Base-by-base conservation (phyloP, 2,329 filamentous ascomycete species). In the Sporothrix dimorphospora region DNA sequence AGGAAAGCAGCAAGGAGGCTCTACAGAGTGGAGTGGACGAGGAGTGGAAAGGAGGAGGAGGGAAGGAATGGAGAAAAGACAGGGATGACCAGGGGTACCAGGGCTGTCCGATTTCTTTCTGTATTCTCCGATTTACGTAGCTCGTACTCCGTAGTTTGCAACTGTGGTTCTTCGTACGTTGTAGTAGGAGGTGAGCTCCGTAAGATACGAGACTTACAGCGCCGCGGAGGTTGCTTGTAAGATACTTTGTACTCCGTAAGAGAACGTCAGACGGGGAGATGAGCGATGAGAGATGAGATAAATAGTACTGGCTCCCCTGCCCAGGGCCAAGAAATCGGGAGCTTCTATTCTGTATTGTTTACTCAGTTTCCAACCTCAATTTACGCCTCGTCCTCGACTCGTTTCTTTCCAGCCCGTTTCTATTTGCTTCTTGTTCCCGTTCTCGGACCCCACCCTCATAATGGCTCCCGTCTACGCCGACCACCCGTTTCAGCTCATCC, bases 391-490 rank as follows among this genome's bases (percentile, higher is more conserved):
- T 9, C 49, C 11, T 53, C 21, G 8, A 16, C 21, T 34, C 30
- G 30, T 34, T 34, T 55, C 11, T 38, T 57, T 53, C 27, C 4
- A 57, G 16, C 27, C 16, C 1, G 27, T 42, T 11, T 24, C 34
- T 21, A 34, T 42, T 21, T 42, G 21, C n/a, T 61, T 24, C 30
- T 45, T 4, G 11, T 16, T 21, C 14, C 9, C 27, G 12, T 2
- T 16, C 24, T 21, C n/a, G 27, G 16, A 8, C 5, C 38, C 21
- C 21, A 49, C 24, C 4, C 21, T n/a, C 67, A 70, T 40, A 30
- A 77, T 78, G 76, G 75, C 76, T 24, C 74, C 76, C n/a, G 72
- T 76, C 53, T 78, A 76, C 69, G 77, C 77, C 59, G 76, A 78
- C 71, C 77, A 78, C 61, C 77, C 77, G 40, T 78, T 77, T 49